A percentile compares a stretch with the other conserved stretches of the same genome.
Evolutionary conservation across 1,139 yeast species (phyloP).

Genomic region (Zygosaccharomyces sapae): DNA sequence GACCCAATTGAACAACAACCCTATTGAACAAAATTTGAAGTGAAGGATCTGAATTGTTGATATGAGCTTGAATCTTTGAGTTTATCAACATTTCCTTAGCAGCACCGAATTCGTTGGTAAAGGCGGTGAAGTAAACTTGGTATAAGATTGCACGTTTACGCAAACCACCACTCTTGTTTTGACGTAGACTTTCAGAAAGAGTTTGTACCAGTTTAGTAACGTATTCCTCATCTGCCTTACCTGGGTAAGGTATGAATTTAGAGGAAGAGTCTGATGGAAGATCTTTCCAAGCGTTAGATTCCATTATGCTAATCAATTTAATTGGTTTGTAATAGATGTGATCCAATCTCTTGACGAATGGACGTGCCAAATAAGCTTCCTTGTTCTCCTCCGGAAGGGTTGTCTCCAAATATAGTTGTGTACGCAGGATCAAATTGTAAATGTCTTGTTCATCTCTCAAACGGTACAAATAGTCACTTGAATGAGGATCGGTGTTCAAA

Average conservation of each 20-base stretch:
- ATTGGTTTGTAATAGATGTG: slow-evolving; percentile 91
- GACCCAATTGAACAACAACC: slow-evolving; percentile 91
- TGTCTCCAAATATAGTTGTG: slow-evolving; percentile 79
- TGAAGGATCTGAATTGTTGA: slow-evolving; percentile 78
- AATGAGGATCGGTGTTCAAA: slow-evolving; percentile 89
- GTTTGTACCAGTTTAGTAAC: slow-evolving; percentile 58
- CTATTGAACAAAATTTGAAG: slow-evolving; percentile 92
- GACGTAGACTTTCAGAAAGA: slow-evolving; percentile 61
- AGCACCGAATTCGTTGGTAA: slow-evolving; percentile 72
- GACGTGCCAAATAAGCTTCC: slow-evolving; percentile 67
- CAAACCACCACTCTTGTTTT: slow-evolving; percentile 62
- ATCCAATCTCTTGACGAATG: slow-evolving; percentile 80
- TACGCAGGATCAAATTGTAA: slow-evolving; percentile 73
- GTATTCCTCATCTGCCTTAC: slow-evolving; percentile 36
- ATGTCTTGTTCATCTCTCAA: slow-evolving; percentile 79
- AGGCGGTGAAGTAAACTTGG: slow-evolving; percentile 86
- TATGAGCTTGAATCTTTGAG: slow-evolving; percentile 78
- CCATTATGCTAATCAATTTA: slow-evolving; percentile 65
- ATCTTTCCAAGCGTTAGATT: slow-evolving; percentile 64
- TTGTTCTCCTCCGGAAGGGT: slow-evolving; percentile 48
- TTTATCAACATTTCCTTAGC: slow-evolving; percentile 86
- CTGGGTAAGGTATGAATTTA: slow-evolving; percentile 30
- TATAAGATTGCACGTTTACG: slow-evolving; percentile 80
- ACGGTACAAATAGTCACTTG: slow-evolving; percentile 88
- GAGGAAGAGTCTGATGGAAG: slow-evolving; percentile 37